These are phyloP conservation scores for Uronychia setigera DNA, from an alignment of 73 alveolate species.

Conservation along the genomic window DNA sequence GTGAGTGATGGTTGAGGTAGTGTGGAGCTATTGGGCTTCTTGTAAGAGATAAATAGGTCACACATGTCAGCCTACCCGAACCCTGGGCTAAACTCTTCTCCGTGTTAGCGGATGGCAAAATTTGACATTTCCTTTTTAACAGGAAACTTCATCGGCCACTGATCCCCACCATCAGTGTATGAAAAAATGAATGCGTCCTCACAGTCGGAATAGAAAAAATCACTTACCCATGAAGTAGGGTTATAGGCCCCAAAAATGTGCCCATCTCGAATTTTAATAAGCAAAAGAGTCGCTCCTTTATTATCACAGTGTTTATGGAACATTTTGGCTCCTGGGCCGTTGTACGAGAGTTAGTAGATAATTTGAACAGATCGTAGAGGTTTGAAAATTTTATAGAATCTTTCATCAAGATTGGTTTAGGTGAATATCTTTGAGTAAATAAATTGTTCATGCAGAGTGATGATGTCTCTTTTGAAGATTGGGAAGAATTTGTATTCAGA, in stretches of 20 bases:
- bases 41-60: slow-evolving; percentile 84
- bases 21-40: too few relatives aligned
- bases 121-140: slow-evolving; percentile 64
- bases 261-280: slow-evolving; percentile 71
- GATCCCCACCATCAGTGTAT: slow-evolving; percentile 77
- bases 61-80: slow-evolving; percentile 88
- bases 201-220: slow-evolving; percentile 79
- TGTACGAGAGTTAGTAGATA: slow-evolving; percentile 42
- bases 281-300: slow-evolving; percentile 79
- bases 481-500: too few relatives aligned
- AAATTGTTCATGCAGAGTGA: too few relatives aligned
- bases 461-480: too few relatives aligned
- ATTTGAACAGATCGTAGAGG: slow-evolving; percentile 58
- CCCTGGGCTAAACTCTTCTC: slow-evolving; percentile 79
- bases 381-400: too few relatives aligned
- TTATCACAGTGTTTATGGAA: slow-evolving; percentile 84
- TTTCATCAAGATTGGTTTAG: too few relatives aligned
- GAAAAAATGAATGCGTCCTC: slow-evolving; percentile 79
- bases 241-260: slow-evolving; percentile 88
- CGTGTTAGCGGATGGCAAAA: slow-evolving; percentile 84
- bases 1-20: too few relatives aligned
- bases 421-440: too few relatives aligned
- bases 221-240: slow-evolving; percentile 87
- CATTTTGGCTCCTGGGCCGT: slow-evolving; percentile 56
- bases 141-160: slow-evolving; percentile 81